phyloP scores from a whole-genome alignment of 805 yeast genomes.

The Spathaspora passalidarum region DNA sequence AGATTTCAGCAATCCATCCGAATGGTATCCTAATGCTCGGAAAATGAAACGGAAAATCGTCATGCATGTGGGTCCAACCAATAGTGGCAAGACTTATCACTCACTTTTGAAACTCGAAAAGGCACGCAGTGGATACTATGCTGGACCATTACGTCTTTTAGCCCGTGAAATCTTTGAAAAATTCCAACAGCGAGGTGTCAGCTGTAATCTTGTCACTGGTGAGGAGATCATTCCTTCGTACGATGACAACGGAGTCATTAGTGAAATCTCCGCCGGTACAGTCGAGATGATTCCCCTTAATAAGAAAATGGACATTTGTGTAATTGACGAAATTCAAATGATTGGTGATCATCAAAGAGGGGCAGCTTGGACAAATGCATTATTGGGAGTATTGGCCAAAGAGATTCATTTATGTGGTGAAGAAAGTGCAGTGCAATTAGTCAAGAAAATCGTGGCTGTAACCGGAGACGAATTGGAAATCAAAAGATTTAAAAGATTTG shows the following conservation, averaged over 20 bases:
- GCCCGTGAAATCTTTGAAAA: constrained; percentile 91
- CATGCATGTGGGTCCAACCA: constrained; percentile 98
- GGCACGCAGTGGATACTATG: constrained; percentile 79
- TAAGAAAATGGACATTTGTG: constrained; percentile 76
- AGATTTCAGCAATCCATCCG: constrained; percentile 37
- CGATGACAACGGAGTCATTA: constrained; percentile 69
- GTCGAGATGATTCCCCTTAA: constrained; percentile 85
- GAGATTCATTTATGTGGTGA: constrained; percentile 96
- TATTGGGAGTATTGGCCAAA: constrained; percentile 80
- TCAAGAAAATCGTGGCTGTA: constrained; percentile 52
- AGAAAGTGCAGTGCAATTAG: constrained; percentile 70
- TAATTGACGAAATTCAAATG: constrained; percentile 96
- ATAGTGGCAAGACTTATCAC: constrained; percentile 88
- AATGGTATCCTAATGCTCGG: constrained; percentile 85
- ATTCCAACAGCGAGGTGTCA: constrained; percentile 59
- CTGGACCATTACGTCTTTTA: constrained; percentile 87
- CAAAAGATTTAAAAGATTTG: constrained; percentile 69
- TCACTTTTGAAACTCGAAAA: constrained; percentile 68
- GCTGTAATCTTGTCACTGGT: constrained; percentile 91
- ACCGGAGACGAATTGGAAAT: constrained; percentile 84
- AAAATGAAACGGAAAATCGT: constrained; percentile 71
- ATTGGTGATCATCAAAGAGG: constrained; percentile 78
- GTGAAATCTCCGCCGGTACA: constrained; percentile 80
- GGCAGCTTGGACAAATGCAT: constrained; percentile 90
- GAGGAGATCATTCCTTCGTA: constrained; percentile 79